Conservation (phyloP, 208 protist genomes). For the Phytomonas sp. region DNA sequence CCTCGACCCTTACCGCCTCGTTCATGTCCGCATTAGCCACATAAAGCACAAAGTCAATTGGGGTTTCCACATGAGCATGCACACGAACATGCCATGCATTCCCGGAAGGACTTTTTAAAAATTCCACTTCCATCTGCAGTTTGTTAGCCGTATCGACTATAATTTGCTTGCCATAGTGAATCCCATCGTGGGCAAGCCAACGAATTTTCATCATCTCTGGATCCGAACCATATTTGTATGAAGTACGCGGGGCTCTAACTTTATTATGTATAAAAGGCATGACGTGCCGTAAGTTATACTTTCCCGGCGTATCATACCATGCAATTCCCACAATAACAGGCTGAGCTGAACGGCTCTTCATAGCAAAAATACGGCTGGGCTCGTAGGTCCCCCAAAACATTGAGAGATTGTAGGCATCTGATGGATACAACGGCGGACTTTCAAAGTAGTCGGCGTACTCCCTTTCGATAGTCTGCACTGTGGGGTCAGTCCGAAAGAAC, state of each 20-base stretch:
- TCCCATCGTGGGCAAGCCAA: constrained; percentile 68
- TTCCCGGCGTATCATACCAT: constrained; percentile 64
- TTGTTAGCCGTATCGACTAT: constrained; percentile 48
- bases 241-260: constrained; percentile 32
- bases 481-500: constrained; percentile 41
- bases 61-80: constrained; percentile 40
- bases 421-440: constrained; percentile 57
- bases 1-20: constrained; percentile 26
- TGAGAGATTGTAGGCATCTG: constrained; percentile 56
- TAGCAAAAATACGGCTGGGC: constrained; percentile 67
- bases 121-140: constrained; percentile 48
- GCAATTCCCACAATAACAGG: constrained; percentile 68
- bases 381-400: constrained; percentile 83
- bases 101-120: constrained; percentile 74
- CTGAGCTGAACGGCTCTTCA: constrained; percentile 57
- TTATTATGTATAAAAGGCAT: constrained; percentile 67
- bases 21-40: constrained; percentile 38
- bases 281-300: constrained; percentile 46
- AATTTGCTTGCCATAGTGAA: constrained; percentile 64
- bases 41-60: constrained; percentile 59
- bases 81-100: constrained; percentile 75
- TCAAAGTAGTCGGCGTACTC: constrained; percentile 50
- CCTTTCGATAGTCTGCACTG: constrained; percentile 34
- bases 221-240: constrained; percentile 25
- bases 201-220: constrained; percentile 50